Evolutionary conservation across 2,329 filamentous ascomycete genomes (phyloP).

Genomic region (Fusarium setosum): DNA sequence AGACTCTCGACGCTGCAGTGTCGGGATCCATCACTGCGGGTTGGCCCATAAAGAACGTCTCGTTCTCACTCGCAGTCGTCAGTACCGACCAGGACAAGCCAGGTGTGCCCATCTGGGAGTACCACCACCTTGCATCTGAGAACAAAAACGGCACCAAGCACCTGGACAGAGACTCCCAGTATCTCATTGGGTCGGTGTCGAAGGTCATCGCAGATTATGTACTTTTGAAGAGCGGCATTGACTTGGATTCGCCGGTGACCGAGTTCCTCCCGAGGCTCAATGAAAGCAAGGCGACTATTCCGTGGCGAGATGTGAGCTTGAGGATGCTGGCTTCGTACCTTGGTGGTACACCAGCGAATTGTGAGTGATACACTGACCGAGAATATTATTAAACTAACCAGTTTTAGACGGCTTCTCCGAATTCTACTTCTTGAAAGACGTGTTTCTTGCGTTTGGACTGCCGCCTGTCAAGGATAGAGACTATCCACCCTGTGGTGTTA

Average conservation of each 20-base stretch:
- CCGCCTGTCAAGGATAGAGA: slow-evolving; percentile 47
- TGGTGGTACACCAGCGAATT: slow-evolving; percentile 50
- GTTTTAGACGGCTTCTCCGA: slow-evolving; percentile 47
- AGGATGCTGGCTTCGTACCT: slow-evolving; percentile 52
- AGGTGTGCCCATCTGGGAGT: slow-evolving; percentile 52
- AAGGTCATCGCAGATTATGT: slow-evolving; percentile 54
- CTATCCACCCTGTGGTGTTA: slow-evolving; percentile 52
- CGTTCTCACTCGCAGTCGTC: slow-evolving; percentile 52
- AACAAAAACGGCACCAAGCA: slow-evolving; percentile 50
- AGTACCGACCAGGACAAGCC: slow-evolving; percentile 44
- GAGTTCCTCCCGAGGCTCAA: slow-evolving; percentile 49
- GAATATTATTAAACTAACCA: too few relatives aligned
- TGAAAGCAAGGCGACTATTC: slow-evolving; percentile 37
- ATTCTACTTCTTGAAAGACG: slow-evolving; percentile 49
- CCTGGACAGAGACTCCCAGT: slow-evolving; percentile 51
- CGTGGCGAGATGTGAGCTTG: slow-evolving; percentile 52
- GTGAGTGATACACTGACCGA: too few relatives aligned
- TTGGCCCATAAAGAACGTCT: slow-evolving; percentile 50
- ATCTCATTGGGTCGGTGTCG: slow-evolving; percentile 54
- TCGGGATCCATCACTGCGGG: slow-evolving; percentile 47
- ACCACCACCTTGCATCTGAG: slow-evolving; percentile 50
- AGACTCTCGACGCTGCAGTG: slow-evolving; percentile 45
- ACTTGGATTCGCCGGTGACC: slow-evolving; percentile 47
- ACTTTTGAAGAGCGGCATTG: slow-evolving; percentile 49
- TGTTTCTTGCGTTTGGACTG: slow-evolving; percentile 50